Base-by-base conservation (phyloP, 768 basidiomycete genomes). In the Lactarius hatsudake region DNA sequence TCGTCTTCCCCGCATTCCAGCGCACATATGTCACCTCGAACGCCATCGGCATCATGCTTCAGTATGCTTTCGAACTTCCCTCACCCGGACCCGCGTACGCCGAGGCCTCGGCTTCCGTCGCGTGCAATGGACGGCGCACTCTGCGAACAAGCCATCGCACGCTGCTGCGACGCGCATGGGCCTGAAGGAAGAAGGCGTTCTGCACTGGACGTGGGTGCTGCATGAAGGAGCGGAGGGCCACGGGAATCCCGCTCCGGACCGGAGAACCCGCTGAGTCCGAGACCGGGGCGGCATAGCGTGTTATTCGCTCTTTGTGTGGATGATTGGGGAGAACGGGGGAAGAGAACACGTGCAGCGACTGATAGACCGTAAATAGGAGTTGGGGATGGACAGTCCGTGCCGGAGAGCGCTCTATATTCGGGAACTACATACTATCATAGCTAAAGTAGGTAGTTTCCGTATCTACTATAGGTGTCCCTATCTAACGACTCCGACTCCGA, bases 261-360 rank as follows among this genome's bases (percentile, higher is more conserved):
- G 75, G 71, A 3, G 77, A 78, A 78, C 57, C 68, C 79, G 12
- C 72, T 65, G 53, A 62, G 66, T 5, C 73, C 71, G 2, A 73
- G 73, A 34, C 34, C 71, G 0, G 83, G 82, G 5, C 78, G 86
- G 59, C 80, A 89, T 72, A 81, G 82, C 4, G 77, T 77, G 0
- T 61, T 83, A n/a, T 71, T 89, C 30, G 77, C 81, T 5, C 63
- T 86, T 5, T 87, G 84, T 57, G 87, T 83, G 81, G 87, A 89
- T 72, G 82, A 84, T 63, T 90, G 87, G 86, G 86, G 83, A 84
- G 59, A 70, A 69, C 8, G 80, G 80, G 30, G 76, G 70, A 1
- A 78, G 73, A 67, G 79, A 81, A 58, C 71, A 69, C 18, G 79
- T 81, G 3, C 73, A 76, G 48, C 59, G 62, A 10, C 68, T 78